phyloP scores from a whole-genome alignment of 139 green algal genomes.

The Chlamydomonas sp. region DNA sequence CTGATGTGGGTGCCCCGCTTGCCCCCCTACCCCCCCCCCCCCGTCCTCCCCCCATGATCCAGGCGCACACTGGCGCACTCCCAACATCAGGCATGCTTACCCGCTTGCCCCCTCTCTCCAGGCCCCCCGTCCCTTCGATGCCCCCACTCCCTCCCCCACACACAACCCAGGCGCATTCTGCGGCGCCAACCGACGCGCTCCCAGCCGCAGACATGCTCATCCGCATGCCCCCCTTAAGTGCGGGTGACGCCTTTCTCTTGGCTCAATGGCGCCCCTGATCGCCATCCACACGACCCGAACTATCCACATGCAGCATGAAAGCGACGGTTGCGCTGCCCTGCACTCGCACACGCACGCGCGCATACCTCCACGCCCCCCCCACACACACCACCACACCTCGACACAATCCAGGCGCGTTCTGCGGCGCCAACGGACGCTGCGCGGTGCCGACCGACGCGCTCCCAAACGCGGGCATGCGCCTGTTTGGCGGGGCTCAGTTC shows the following conservation, averaged over 20 bases:
- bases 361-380: no score
- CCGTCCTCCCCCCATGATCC: background rate
- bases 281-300: no score
- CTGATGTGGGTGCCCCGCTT: background rate
- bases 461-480: constrained; percentile 86
- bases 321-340: no score
- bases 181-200: no score
- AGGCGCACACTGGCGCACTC: background rate
- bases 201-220: no score
- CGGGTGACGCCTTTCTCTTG: no score
- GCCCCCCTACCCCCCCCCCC: background rate
- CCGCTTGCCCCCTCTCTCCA: background rate
- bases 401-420: constrained; percentile 57
- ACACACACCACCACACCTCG: background rate
- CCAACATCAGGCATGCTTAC: background rate
- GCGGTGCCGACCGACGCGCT: constrained; percentile 43
- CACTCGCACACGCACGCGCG: background rate
- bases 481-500: constrained; percentile 94
- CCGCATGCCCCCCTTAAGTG: no score
- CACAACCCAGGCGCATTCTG: no score
- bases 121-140: background rate
- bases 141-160: background rate
- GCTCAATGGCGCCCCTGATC: no score
- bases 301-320: no score
- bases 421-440: constrained; percentile 49